Evolutionary conservation across 1,139 yeast genomes (phyloP), one percentile per base, ranked within the genome.

Genomic region (Saccharomyces hybrid): DNA sequence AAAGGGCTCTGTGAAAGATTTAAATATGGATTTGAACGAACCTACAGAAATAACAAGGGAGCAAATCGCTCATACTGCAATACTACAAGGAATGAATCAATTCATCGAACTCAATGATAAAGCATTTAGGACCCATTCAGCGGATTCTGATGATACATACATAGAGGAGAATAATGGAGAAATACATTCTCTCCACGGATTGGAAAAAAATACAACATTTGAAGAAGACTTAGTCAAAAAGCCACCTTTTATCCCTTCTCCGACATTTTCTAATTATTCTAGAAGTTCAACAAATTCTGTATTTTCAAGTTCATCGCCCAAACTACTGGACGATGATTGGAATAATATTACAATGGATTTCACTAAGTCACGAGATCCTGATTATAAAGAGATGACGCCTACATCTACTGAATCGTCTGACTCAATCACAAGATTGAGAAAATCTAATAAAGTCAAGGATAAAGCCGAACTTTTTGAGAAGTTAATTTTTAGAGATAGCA

Each of bases 391-490:
- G 23, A 34, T 42, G 8, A 27, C 46, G 7, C 46, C 46, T 26
- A 16, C 58, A 13, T 59, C 57, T 16, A 41, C 51, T 5, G 54
- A 46, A 41, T 53, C 54, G 14, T 54, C 53, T 13, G 59, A 57
- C 23, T 60, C 67, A 7, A 57, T 65, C 27, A 58, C 58, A 19
- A 59, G 62, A 38, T 52, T 67, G 34, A 65, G 68, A 56, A 59
- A 60, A 32, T 65, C 72, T 1, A 65, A 58, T 26, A 66, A 62
- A 52, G 72, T 69, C 9, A 64, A 60, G 46, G 71, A 69, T 48
- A 69, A 68, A 49, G 67, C 69, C 1, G 60, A 62, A 26, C 52
- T 69, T 29, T 69, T 67, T 54, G 72, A 69, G 52, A 66, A 59
- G 51, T 54, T 68, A 29, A 57, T 65, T 42, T 53, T 57, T 13